Base-by-base conservation (phyloP, 2,329 filamentous ascomycete genomes). In the Trichoderma hamatum region DNA sequence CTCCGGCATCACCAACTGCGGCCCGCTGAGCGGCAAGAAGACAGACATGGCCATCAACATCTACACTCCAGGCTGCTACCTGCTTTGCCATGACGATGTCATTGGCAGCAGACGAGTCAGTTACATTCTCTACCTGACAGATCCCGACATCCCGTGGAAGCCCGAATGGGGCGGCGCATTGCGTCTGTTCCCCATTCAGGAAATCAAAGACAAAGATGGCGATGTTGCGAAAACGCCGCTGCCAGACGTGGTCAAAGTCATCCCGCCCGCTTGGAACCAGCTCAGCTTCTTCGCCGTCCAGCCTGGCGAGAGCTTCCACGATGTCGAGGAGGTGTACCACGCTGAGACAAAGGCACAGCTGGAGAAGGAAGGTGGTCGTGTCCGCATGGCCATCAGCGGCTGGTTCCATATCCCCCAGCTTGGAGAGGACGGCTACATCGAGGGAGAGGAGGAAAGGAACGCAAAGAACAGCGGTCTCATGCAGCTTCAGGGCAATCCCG, bases 21-120 rank as follows among this genome's bases (percentile, higher is more conserved):
- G 96, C 0, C 90, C 93, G 69, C 81, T 99, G 76, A 97, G 93
- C 75, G 96, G 94, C 2, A 88, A 88, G 80, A 99, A 98, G 85
- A 98, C 96, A 21, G 96, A 99, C 80, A 97, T 99, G 94, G 96
- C 96, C 70, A 97, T 99, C 84, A 99, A 99, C 78, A 90, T 99
- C 62, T 99, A 99, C 80, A 97, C 94, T 0, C 95, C 96, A 5
- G 95, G 96, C 51, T 98, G 95, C 78, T 97, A 96, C 79, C 86
- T 99, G 30, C 85, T 99, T 34, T 98, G 96, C 81, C 96, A 99
- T 77, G 96, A 99, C 84, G 96, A 99, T 81, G 96, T 99, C 71
- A 99, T 99, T 79, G 96, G 96, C n/a, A 97, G 92, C 76, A 88
- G 96, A 70, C 90, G 94, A 73, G 90, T 99, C 75, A 97, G 94